Percentiles rank a stretch among this genome's conserved stretches.
These are phyloP conservation scores for Globisporangium cederbergense DNA, from an alignment of 352 stramenopile species.

Conservation along the genomic window DNA sequence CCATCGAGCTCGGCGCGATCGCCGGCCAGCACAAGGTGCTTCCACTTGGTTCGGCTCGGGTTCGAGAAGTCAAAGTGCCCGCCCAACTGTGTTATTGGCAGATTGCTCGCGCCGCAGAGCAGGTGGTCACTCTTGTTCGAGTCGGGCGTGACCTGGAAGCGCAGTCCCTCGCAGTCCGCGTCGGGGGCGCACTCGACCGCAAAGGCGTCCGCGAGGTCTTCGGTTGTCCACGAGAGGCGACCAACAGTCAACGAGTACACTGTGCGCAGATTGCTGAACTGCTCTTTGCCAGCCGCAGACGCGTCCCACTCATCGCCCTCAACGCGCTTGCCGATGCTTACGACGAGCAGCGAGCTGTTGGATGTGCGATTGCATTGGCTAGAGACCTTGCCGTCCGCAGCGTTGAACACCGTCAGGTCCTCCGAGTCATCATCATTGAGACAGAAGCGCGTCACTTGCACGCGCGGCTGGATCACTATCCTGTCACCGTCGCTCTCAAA, in stretches of 20 bases:
- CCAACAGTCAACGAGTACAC: constrained; percentile 14
- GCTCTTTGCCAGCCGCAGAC: not conserved
- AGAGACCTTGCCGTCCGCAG: not conserved
- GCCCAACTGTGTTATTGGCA: not conserved
- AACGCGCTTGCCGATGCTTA: constrained; percentile 4
- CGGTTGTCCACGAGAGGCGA: constrained; percentile 2
- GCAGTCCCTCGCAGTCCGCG: not conserved
- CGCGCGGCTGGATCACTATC: not conserved
- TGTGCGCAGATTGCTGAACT: constrained; percentile 3
- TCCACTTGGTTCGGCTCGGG: constrained; percentile 8
- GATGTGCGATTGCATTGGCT: not conserved
- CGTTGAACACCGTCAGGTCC: constrained; percentile 8
- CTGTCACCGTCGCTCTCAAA: not conserved
- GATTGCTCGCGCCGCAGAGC: not conserved
- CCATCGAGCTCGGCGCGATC: not conserved
- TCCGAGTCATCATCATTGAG: constrained; percentile 12
- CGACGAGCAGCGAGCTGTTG: constrained; percentile 16
- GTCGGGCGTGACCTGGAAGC: constrained; percentile 4
- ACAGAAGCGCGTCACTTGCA: constrained; percentile 18
- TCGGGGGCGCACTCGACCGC: not conserved
- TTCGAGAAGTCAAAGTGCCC: not conserved
- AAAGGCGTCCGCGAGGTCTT: constrained; percentile 3
- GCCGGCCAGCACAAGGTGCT: constrained; percentile 2
- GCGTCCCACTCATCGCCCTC: constrained; percentile 4
- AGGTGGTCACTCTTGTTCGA: constrained; percentile 11